Percentiles rank a stretch among this genome's conserved stretches.
These are phyloP conservation scores for Serendipita sp. DNA, from an alignment of 768 basidiomycete genomes.

Conservation along the genomic window DNA sequence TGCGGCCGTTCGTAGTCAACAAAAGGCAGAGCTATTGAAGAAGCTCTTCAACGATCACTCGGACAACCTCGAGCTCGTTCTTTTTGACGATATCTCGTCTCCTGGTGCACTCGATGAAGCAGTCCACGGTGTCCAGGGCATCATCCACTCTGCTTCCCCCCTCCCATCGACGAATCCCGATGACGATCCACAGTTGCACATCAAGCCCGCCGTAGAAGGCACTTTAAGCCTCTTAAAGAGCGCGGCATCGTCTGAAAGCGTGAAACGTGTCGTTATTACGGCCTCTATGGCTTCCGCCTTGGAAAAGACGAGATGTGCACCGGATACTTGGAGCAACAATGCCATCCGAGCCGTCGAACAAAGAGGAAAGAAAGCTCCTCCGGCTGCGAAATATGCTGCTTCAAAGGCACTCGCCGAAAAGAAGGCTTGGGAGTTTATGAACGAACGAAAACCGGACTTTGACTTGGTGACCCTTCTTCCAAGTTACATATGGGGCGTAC, in stretches of 20 bases:
- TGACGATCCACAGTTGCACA: slow-evolving; percentile 13
- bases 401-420: slow-evolving; percentile 10
- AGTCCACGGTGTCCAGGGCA: slow-evolving; percentile 11
- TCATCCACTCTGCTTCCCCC: slow-evolving; percentile 14
- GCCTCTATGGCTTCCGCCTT: slow-evolving; percentile 12
- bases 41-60: neutral
- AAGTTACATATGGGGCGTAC: neutral
- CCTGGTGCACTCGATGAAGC: slow-evolving; percentile 11
- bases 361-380: slow-evolving; percentile 12
- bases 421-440: slow-evolving; percentile 7
- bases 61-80: neutral
- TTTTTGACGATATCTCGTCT: slow-evolving; percentile 5
- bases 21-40: slow-evolving; percentile 14
- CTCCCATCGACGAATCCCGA: slow-evolving; percentile 3
- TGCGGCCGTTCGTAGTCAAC: slow-evolving; percentile 21
- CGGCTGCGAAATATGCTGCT: slow-evolving; percentile 13
- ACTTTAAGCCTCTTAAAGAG: slow-evolving; percentile 12
- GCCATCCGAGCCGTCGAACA: slow-evolving; percentile 12
- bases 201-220: slow-evolving; percentile 15
- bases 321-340: slow-evolving; percentile 15
- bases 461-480: neutral
- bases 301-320: slow-evolving; percentile 4
- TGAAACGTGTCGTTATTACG: slow-evolving; percentile 17
- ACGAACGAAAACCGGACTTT: slow-evolving; percentile 4
- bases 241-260: slow-evolving; percentile 6